These are phyloP conservation scores for Cryptosporidium parvum DNA, from an alignment of 169 alveolate genomes.

Conservation along the genomic window DNA sequence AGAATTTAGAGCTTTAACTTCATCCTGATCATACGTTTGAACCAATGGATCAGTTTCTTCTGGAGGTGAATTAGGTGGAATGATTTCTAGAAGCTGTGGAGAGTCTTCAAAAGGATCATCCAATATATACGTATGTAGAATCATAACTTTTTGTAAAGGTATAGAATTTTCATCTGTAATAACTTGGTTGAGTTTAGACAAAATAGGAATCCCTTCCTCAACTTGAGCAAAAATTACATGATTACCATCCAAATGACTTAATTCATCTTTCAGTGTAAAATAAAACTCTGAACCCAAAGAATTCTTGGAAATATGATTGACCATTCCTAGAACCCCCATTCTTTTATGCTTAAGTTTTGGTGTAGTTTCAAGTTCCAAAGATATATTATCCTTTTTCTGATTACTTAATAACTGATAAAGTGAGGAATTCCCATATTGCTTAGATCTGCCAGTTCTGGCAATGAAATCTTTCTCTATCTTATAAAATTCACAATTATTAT, in stretches of 20 bases:
- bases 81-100: constrained; percentile 77
- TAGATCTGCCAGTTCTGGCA: constrained; percentile 85
- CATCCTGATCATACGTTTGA: constrained; percentile 76
- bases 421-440: constrained; percentile 73
- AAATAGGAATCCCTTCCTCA: constrained; percentile 87
- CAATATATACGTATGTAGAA: constrained; percentile 88
- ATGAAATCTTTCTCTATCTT: constrained; percentile 90
- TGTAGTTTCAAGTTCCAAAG: constrained; percentile 80
- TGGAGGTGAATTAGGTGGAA: constrained; percentile 87
- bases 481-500: constrained; percentile 88
- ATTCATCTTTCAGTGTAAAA: constrained; percentile 85
- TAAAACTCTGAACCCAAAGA: constrained; percentile 83
- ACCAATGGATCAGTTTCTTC: not conserved
- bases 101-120: constrained; percentile 94
- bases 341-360: constrained; percentile 82
- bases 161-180: constrained; percentile 85
- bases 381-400: constrained; percentile 55
- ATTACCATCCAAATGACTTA: constrained; percentile 82
- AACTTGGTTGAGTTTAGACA: constrained; percentile 86
- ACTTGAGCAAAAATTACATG: constrained; percentile 92
- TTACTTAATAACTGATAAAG: constrained; percentile 71
- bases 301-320: constrained; percentile 84
- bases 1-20: constrained; percentile 86
- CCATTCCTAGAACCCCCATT: constrained; percentile 88
- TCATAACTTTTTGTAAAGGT: constrained; percentile 90